Evolutionary conservation across 257 asterid genomes (phyloP).

Genomic region (Nicotiana knightiana): DNA sequence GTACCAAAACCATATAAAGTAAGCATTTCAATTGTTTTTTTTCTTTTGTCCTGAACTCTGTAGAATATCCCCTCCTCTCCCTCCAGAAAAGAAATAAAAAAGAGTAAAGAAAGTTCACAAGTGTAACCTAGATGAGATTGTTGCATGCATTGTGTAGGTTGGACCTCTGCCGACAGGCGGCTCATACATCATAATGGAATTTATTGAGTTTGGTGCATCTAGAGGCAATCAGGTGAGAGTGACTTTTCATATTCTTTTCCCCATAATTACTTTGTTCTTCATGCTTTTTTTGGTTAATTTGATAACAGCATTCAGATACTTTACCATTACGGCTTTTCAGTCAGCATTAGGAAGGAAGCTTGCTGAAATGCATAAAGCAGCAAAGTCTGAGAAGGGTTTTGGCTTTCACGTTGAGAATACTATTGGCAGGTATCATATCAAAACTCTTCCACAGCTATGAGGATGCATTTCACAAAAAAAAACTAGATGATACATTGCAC

Average conservation of each 20-base stretch:
- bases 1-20: slow-evolving; percentile 89
- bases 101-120: not conserved
- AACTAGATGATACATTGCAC: not conserved
- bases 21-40: slow-evolving; percentile 6
- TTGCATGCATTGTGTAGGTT: slow-evolving; percentile 37
- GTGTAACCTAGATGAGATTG: not conserved
- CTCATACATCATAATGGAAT: slow-evolving; percentile 90
- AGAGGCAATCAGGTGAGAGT: slow-evolving; percentile 71
- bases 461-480: not conserved
- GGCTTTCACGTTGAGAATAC: slow-evolving; percentile 90
- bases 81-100: not conserved
- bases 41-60: not conserved
- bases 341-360: slow-evolving; percentile 92
- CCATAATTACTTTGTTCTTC: not conserved
- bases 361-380: slow-evolving; percentile 93
- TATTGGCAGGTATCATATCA: slow-evolving; percentile 65
- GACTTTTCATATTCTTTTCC: slow-evolving; percentile 6
- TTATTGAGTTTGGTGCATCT: slow-evolving; percentile 72
- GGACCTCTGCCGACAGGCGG: slow-evolving; percentile 87
- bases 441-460: not conserved
- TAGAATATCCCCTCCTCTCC: not conserved
- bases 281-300: not conserved
- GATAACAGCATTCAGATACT: slow-evolving; percentile 1
- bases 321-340: slow-evolving; percentile 47
- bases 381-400: slow-evolving; percentile 65